Percentiles rank a stretch among this genome's conserved stretches.
Conservation (phyloP, 441 rosid species). For the Caryocar brasiliense region DNA sequence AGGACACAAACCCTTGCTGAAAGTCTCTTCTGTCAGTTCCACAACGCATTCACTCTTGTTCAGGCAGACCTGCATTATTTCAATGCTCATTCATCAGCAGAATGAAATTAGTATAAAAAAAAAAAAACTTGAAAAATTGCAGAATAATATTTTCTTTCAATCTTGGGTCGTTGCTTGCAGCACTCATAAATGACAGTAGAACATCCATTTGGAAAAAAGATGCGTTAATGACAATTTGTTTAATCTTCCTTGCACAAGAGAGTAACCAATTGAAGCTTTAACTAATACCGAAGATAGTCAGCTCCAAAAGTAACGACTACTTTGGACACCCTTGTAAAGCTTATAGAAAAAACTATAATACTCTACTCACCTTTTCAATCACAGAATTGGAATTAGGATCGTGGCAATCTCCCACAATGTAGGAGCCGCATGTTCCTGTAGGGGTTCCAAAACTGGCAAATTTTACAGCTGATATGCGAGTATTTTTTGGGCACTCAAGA, state of each 20-base stretch:
- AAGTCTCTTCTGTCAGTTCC: slow-evolving; percentile 27
- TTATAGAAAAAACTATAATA: background rate
- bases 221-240: too few species aligned
- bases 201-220: too few species aligned
- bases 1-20: slow-evolving; percentile 28
- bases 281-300: background rate
- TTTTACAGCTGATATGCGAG: slow-evolving; percentile 27
- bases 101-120: too few species aligned
- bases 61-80: slow-evolving; percentile 34
- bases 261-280: too few species aligned
- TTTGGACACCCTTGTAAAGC: background rate
- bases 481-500: slow-evolving; percentile 37
- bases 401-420: slow-evolving; percentile 39
- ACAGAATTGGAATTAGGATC: slow-evolving; percentile 31
- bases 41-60: slow-evolving; percentile 30
- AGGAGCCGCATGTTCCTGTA: slow-evolving; percentile 46
- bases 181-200: too few species aligned
- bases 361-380: slow-evolving; percentile 33
- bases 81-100: background rate
- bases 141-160: background rate
- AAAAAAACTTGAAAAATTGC: background rate
- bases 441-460: slow-evolving; percentile 67
- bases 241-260: too few species aligned
- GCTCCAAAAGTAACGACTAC: too few species aligned
- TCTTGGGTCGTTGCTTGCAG: too few species aligned